Evolutionary conservation across 2,329 filamentous ascomycete genomes (phyloP), one percentile per base, ranked within the genome.

Genomic region (Pseudogymnoascus sp.): DNA sequence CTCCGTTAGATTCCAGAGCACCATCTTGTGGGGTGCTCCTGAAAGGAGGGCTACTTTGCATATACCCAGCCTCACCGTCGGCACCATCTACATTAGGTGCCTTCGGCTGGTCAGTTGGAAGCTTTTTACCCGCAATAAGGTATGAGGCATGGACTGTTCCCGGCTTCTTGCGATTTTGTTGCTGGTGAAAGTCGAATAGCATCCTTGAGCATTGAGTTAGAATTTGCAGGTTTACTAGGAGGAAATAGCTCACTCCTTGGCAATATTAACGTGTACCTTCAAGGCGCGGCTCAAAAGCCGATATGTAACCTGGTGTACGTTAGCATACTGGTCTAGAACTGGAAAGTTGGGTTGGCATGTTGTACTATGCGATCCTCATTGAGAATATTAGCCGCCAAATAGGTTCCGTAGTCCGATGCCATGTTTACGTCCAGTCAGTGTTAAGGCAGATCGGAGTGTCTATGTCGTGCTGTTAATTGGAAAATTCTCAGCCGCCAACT

Each of bases 91-190:
- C 28, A 9, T 33, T 8, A 1, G 11, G 9, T 12, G 28, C n/a
- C 49, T 55, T 55, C 11, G 9, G 49, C 9, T 55, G 49, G 28
- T 33, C 28, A 8, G 49, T 33, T 33, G 28, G 9, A 21, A 55
- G 80, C 70, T 84, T 88, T 21, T 79, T 83, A 40, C 93, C 95
- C 60, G 87, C 89, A 52, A 99, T 73, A 59, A 97, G 79, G 75
- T 97, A 99, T n/a, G 92, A 97, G 49, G 93, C 95, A 76, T 96
- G 85, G n/a, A 97, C 80, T 25, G 86, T 88, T 21, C 85, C 83
- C 0, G 89, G 81, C 65, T 86, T 88, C 74, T 88, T 90, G 62
- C 79, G 81, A 74, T 92, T 96, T 72, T 96, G 89, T 63, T 81
- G 84, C 65, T 82, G 81, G 74, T 97, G 85, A 68, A 96, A 97